Evolutionary conservation across 345 rosid genomes (phyloP).

Genomic region (Raphanus raphanistrum): DNA sequence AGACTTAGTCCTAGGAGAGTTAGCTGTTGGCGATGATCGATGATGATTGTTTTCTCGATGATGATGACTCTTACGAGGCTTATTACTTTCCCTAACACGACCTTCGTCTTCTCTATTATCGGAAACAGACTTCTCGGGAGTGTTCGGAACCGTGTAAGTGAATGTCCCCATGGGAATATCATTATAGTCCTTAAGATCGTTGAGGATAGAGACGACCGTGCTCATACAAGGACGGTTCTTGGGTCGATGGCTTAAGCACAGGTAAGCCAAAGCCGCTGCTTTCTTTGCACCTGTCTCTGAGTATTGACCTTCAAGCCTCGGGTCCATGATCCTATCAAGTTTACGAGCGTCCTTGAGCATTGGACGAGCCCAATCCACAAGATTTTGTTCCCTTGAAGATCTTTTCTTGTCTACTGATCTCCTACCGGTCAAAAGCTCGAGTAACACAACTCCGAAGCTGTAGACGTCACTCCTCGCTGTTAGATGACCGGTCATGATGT

Average conservation of each 20-base stretch:
- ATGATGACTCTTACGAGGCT: slow-evolving; percentile 41
- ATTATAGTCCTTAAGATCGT: slow-evolving; percentile 56
- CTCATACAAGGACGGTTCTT: slow-evolving; percentile 77
- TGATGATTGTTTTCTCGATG: slow-evolving; percentile 33
- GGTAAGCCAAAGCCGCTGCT: slow-evolving; percentile 81
- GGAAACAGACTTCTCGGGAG: slow-evolving; percentile 30
- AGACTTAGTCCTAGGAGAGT: slow-evolving; percentile 23
- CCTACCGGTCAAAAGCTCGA: slow-evolving; percentile 65
- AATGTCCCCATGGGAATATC: slow-evolving; percentile 66
- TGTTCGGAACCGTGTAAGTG: slow-evolving; percentile 59
- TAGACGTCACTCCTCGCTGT: slow-evolving; percentile 73
- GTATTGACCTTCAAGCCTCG: slow-evolving; percentile 85
- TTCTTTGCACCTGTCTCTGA: slow-evolving; percentile 74
- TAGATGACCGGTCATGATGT: slow-evolving; percentile 86
- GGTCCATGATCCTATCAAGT: slow-evolving; percentile 74
- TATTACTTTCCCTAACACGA: slow-evolving; percentile 37
- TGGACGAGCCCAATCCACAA: slow-evolving; percentile 73
- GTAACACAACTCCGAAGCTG: slow-evolving; percentile 65
- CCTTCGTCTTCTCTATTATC: slow-evolving; percentile 23
- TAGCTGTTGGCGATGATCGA: slow-evolving; percentile 34
- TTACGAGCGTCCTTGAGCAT: slow-evolving; percentile 65
- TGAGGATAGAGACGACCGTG: slow-evolving; percentile 56
- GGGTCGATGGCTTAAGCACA: slow-evolving; percentile 74
- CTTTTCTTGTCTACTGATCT: slow-evolving; percentile 66
- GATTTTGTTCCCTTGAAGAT: slow-evolving; percentile 55